Percentiles rank a stretch among this genome's conserved stretches.
These are phyloP conservation scores for Trichocladium uniseriatum DNA, from an alignment of 495 filamentous ascomycete species.

Conservation along the genomic window DNA sequence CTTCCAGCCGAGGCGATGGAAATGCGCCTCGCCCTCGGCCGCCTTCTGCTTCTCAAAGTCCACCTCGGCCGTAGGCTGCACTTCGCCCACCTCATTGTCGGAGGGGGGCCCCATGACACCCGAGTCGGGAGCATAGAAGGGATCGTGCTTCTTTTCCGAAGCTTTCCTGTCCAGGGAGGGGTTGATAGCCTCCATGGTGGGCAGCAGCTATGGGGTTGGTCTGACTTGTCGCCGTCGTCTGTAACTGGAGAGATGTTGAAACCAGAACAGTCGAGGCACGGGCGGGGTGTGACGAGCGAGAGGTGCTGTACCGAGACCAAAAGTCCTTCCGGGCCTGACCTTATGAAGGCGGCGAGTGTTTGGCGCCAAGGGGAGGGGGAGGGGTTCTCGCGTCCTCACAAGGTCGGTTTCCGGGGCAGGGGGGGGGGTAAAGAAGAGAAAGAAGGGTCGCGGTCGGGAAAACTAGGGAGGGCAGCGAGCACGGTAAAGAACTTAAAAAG, in stretches of 20 bases:
- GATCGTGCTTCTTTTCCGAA: neutral
- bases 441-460: neutral
- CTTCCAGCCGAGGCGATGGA: slow-evolving; percentile 41
- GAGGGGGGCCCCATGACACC: neutral
- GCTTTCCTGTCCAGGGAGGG: neutral
- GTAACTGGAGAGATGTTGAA: slow-evolving; percentile 8
- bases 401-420: neutral
- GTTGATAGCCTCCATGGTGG: slow-evolving; percentile 7
- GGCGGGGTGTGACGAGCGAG: no score
- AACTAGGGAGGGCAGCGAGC: neutral
- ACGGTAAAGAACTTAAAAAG: neutral
- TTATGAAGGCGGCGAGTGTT: neutral
- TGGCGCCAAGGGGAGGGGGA: neutral
- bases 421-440: neutral
- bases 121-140: neutral
- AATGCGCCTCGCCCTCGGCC: slow-evolving; percentile 31
- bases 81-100: slow-evolving; percentile 16
- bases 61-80: slow-evolving; percentile 14
- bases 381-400: slow-evolving; percentile 5
- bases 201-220: neutral
- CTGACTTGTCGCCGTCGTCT: neutral
- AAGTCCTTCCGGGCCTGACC: slow-evolving; percentile 4
- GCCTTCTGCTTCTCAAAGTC: slow-evolving; percentile 32
- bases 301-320: no score
- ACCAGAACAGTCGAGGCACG: no score